These are phyloP conservation scores for Saccharomyces hybrid DNA, from an alignment of 1,139 yeast species.

Conservation along the genomic window DNA sequence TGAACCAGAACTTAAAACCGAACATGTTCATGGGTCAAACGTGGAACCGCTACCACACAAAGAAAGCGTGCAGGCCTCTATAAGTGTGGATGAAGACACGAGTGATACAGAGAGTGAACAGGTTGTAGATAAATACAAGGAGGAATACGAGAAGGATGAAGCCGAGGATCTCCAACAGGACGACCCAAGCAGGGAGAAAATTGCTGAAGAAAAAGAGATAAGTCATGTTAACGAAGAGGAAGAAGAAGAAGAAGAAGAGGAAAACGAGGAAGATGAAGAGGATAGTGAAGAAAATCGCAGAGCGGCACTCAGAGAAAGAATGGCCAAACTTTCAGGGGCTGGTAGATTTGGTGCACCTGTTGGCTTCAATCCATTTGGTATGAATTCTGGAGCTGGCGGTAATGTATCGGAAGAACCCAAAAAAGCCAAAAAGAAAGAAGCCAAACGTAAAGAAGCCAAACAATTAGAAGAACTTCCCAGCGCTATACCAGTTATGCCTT, in stretches of 20 bases:
- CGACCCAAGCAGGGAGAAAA: slow-evolving; percentile 5
- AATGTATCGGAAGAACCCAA: neutral
- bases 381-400: slow-evolving; percentile 27
- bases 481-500: slow-evolving; percentile 48
- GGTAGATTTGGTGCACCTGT: slow-evolving; percentile 74
- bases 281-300: slow-evolving; percentile 78
- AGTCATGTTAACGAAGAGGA: neutral
- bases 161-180: neutral
- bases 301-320: slow-evolving; percentile 76
- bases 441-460: slow-evolving; percentile 21
- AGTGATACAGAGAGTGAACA: neutral
- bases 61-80: neutral
- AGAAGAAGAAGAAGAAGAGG: slow-evolving; percentile 9
- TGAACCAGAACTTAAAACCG: neutral
- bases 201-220: slow-evolving; percentile 14
- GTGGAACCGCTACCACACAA: neutral
- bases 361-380: slow-evolving; percentile 50
- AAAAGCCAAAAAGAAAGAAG: slow-evolving; percentile 7
- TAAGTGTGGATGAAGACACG: neutral
- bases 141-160: slow-evolving; percentile 10
- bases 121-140: neutral
- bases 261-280: slow-evolving; percentile 38
- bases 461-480: slow-evolving; percentile 23
- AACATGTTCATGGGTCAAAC: neutral
- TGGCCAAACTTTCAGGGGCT: slow-evolving; percentile 93